These are phyloP conservation scores for Lasiodiplodia sp. DNA, from an alignment of 2,329 filamentous ascomycete species.

Conservation along the genomic window DNA sequence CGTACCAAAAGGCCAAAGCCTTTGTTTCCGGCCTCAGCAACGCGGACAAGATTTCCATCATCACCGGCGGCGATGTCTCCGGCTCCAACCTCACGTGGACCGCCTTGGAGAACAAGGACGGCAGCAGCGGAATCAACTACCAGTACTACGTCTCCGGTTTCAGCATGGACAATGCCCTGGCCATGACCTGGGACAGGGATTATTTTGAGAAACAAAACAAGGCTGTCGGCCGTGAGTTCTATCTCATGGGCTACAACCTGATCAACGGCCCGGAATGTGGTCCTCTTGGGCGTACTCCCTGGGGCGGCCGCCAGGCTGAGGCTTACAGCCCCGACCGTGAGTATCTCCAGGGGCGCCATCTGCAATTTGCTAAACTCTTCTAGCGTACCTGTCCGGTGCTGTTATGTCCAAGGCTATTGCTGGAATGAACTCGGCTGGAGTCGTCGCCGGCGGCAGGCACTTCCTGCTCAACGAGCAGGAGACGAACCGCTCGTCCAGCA, in stretches of 20 bases:
- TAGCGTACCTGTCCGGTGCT: constrained; percentile 16
- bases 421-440: constrained; percentile 20
- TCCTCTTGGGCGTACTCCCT: constrained; percentile 21
- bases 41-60: constrained; percentile 20
- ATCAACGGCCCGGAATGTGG: constrained; percentile 34
- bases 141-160: constrained; percentile 37
- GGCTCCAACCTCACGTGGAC: constrained; percentile 34
- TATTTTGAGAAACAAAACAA: constrained; percentile 34
- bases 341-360: not conserved
- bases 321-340: constrained; percentile 24
- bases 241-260: constrained; percentile 35
- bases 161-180: constrained; percentile 35
- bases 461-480: constrained; percentile 45
- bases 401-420: constrained; percentile 13
- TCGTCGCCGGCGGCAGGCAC: constrained; percentile 33
- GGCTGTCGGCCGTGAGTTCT: constrained; percentile 35
- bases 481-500: constrained; percentile 31
- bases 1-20: constrained; percentile 17
- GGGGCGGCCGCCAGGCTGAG: constrained; percentile 22
- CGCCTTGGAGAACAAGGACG: constrained; percentile 35
- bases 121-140: constrained; percentile 35
- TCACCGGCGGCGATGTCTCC: constrained; percentile 20
- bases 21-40: constrained; percentile 25
- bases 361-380: not conserved
- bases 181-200: constrained; percentile 37